phyloP scores from a whole-genome alignment of 2,329 filamentous ascomycete species.

The Blastomyces silverae region DNA sequence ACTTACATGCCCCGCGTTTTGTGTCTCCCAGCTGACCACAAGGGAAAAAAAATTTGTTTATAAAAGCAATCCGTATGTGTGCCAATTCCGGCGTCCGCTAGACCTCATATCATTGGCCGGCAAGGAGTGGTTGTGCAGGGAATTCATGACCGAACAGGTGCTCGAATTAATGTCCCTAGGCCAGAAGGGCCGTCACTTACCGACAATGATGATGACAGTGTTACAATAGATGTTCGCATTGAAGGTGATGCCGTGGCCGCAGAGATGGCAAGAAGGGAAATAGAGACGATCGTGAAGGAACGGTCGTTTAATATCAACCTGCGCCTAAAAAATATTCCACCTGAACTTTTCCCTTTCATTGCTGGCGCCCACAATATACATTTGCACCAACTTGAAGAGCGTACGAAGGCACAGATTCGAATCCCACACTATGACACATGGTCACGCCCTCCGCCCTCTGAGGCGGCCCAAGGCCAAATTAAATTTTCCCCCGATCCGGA shows the following conservation, averaged over 20 bases:
- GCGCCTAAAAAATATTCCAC: slow-evolving; percentile 74
- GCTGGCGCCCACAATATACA: slow-evolving; percentile 67
- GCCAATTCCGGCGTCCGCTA: slow-evolving; percentile 72
- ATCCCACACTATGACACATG: slow-evolving; percentile 77
- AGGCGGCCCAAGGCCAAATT: slow-evolving; percentile 57
- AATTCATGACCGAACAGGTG: slow-evolving; percentile 82
- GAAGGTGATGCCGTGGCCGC: slow-evolving; percentile 88
- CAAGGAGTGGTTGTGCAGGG: slow-evolving; percentile 83
- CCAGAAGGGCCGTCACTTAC: slow-evolving; percentile 58
- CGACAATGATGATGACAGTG: slow-evolving; percentile 69
- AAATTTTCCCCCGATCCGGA: slow-evolving; percentile 65
- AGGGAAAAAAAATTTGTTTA: no score
- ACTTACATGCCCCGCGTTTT: background rate
- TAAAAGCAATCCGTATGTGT: slow-evolving; percentile 61
- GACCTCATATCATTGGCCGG: slow-evolving; percentile 88
- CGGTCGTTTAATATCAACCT: slow-evolving; percentile 74
- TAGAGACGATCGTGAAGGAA: slow-evolving; percentile 81
- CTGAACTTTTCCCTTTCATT: slow-evolving; percentile 94
- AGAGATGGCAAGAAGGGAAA: slow-evolving; percentile 72
- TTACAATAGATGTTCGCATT: slow-evolving; percentile 74
- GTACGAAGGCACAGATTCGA: slow-evolving; percentile 69
- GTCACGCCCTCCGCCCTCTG: slow-evolving; percentile 59
- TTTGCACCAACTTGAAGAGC: slow-evolving; percentile 61
- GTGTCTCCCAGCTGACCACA: background rate
- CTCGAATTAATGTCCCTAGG: slow-evolving; percentile 83